Percentiles rank a stretch among this genome's conserved stretches.
These are phyloP conservation scores for Ambrosia hybrid DNA, from an alignment of 140 eudicot genomes.

Conservation along the genomic window DNA sequence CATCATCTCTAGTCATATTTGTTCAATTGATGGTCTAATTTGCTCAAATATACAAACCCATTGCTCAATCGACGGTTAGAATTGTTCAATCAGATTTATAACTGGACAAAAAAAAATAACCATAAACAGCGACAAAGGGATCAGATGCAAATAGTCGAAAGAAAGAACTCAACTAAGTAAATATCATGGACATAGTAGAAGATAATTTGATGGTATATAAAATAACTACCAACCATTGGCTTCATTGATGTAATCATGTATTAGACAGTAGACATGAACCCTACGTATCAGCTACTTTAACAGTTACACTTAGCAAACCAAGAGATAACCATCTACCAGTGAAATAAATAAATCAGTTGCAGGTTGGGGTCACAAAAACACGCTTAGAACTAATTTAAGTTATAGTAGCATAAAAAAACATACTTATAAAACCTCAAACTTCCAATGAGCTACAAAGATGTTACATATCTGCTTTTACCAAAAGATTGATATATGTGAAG, in stretches of 20 bases:
- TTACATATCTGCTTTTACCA: constrained; percentile 7
- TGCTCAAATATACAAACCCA: no score
- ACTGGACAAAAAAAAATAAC: no score
- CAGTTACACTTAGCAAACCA: not conserved
- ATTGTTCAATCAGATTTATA: no score
- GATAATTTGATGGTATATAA: no score
- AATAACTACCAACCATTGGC: not conserved
- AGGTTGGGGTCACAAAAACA: not conserved
- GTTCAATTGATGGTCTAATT: no score
- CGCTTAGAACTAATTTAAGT: not conserved
- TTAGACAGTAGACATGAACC: not conserved
- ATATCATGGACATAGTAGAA: no score
- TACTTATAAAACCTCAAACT: not conserved
- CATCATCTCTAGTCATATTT: no score
- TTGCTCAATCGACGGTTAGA: no score
- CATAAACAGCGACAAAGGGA: no score
- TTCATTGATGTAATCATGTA: not conserved
- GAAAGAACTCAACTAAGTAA: no score
- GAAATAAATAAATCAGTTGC: constrained; percentile 1
- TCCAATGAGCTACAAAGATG: not conserved
- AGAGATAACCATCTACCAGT: constrained; percentile 2
- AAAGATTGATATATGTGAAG: not conserved
- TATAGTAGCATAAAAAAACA: not conserved
- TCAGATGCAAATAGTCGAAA: no score
- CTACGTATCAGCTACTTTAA: not conserved